Evolutionary conservation across 371 early-diverging fungal species (phyloP), one percentile per base, ranked within the genome.

Genomic region (Nematocida minor): DNA sequence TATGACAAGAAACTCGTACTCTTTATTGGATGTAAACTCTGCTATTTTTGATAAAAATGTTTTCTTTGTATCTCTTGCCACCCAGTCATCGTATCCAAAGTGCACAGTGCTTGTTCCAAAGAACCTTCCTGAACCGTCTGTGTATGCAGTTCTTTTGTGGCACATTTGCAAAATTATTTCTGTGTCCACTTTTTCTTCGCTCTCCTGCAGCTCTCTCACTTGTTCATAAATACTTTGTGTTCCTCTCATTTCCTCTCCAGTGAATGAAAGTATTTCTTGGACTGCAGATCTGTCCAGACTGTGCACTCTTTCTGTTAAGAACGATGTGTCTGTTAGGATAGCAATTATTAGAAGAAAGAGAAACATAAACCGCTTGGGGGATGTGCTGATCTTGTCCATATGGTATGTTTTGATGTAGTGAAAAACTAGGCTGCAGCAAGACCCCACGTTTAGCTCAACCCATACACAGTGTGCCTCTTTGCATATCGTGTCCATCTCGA

Each of bases 61-160:
- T 18, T 70, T 60, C 29, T 66, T 57, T 3, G 40, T 51, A 55
- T 83, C 80, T 53, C 82, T 44, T 14, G 79, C 80, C 4, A 74
- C 60, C 83, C 81, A 83, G 2, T 80, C 70, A 40, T 81, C 66
- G 42, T 69, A 80, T 20, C 55, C 22, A 55, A 80, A 81, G 60
- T 83, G 81, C 14, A 83, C 80, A 32, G 71, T 67, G 3, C 79
- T 49, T 29, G 38, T 47, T 22, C 83, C 82, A 80, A 83, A 83
- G 1, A n/a, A 32, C 34, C 57, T 31, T 38, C 34, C 34, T 31
- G 57, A 57, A 40, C 60, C 49, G 6, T 67, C 64, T 49, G 44
- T 31, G 41, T 69, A 41, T 25, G 32, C 20, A 55, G 66, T 80
- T 7, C 25, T 42, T 64, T 83, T 83, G 49, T 54, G 80, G 55